Base-by-base conservation (phyloP, 495 filamentous ascomycete genomes). In the Clavariopsis aquatica region DNA sequence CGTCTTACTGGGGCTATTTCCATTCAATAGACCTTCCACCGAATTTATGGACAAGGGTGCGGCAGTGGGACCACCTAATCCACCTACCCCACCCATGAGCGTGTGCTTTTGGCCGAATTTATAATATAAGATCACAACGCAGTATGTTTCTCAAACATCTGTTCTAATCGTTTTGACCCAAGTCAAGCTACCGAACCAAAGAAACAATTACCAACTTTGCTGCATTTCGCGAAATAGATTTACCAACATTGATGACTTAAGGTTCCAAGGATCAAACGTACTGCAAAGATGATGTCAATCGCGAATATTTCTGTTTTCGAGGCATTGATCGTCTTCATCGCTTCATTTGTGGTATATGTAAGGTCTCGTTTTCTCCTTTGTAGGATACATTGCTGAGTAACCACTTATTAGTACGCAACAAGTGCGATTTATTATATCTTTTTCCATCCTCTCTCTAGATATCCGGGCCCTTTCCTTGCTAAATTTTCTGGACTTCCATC, bases 371-470 rank as follows among this genome's bases (percentile, higher is more conserved):
- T 29, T 29, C 49, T 29, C 26, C n/a, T 52, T 52, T 23, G 22
- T 29, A 52, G 7, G 49, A 52, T 29, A 52, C 49, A 24, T 52
- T 52, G 49, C 49, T 52, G 24, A 52, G 49, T 52, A 52, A 23
- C 49, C 24, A 52, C 49, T 34, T 34, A n/a, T 51, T 51, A 52
- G 49, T 52, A 52, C 26, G 49, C 24, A 28, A n/a, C 26, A 52
- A 52, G 49, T 52, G 49, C 49, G n/a, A 52, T 52, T 52, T 55
- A 55, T 55, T 34, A 19, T 34, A 31, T 55, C 26, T 31, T 55
- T 38, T 55, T 55, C 29, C 52, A 55, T 55, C 52, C 52, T 34
- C 29, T 55, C 27, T 55, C 52, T 31, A 55, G 38, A 55, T 55
- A 55, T 55, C 52, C 52, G n/a, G 52, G 52, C 29, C 52, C 52